A percentile compares a stretch with the other conserved stretches of the same genome.
Evolutionary conservation across 2,329 filamentous ascomycete species (phyloP).

Genomic region (Ophiostoma tasmaniense): DNA sequence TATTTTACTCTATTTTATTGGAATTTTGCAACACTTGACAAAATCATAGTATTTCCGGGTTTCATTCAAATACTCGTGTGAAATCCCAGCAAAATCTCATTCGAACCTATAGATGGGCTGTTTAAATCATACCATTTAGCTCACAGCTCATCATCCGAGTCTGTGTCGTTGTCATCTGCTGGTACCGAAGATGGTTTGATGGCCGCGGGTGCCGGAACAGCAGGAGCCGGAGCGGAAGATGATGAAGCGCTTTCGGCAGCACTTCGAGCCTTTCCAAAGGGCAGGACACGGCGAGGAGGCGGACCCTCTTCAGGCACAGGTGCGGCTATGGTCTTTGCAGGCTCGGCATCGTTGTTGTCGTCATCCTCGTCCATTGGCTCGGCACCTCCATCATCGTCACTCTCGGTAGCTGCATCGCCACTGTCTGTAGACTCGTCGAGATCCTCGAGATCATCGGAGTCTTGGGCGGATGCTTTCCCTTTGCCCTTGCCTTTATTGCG

Average conservation of each 20-base stretch:
- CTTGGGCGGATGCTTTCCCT: not conserved
- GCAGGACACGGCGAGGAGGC: constrained; percentile 25
- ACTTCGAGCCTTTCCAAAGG: constrained; percentile 15
- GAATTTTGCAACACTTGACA: not conserved
- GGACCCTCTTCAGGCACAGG: constrained; percentile 10
- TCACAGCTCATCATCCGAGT: constrained; percentile 50
- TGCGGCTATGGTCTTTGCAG: not conserved
- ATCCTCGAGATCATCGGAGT: constrained; percentile 20
- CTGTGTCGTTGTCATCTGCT: constrained; percentile 37
- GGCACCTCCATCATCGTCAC: constrained; percentile 33
- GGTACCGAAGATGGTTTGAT: constrained; percentile 9
- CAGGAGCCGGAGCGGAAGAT: not conserved
- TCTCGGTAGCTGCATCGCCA: constrained; percentile 37
- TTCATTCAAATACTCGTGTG: not conserved
- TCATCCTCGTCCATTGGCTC: constrained; percentile 19
- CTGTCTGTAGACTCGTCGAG: constrained; percentile 26
- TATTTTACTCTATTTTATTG: not conserved
- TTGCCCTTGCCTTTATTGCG: constrained; percentile 1
- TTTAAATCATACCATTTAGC: too few relatives aligned
- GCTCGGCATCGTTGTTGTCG: constrained; percentile 1
- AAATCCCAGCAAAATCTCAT: not conserved
- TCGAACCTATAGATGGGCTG: not conserved
- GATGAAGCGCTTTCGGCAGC: not conserved
- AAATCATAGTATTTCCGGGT: too few relatives aligned
- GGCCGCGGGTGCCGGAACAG: constrained; percentile 18